Conservation (phyloP, 2,329 filamentous ascomycete genomes). For the Bipolaris cookei region DNA sequence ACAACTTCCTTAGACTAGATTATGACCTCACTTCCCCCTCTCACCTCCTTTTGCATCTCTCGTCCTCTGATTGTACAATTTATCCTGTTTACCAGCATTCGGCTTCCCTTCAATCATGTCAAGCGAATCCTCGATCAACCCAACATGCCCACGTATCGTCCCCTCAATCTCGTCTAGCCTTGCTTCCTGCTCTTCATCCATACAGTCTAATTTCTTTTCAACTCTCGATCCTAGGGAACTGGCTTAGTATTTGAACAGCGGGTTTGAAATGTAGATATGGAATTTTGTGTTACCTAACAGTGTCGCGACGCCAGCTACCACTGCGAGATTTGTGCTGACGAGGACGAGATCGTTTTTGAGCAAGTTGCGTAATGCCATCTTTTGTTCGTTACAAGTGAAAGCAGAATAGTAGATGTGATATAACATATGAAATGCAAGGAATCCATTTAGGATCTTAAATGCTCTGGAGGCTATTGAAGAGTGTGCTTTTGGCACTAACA, state of each 20-base stretch:
- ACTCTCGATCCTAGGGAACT: slow-evolving; percentile 10
- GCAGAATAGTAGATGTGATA: background rate
- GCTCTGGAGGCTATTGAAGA: background rate
- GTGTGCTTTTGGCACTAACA: background rate
- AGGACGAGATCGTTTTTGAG: slow-evolving; percentile 19
- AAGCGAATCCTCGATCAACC: slow-evolving; percentile 54
- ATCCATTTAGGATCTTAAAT: background rate
- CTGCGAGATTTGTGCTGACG: slow-evolving; percentile 15
- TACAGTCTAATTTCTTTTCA: slow-evolving; percentile 42
- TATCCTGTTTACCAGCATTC: slow-evolving; percentile 44
- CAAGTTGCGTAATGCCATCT: slow-evolving; percentile 17
- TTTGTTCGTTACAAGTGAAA: background rate
- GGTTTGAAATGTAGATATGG: background rate
- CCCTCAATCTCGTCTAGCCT: slow-evolving; percentile 57
- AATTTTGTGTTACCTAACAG: slow-evolving; percentile 7
- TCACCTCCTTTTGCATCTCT: slow-evolving; percentile 13
- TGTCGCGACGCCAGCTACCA: slow-evolving; percentile 14
- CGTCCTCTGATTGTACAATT: slow-evolving; percentile 36
- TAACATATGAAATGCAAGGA: background rate
- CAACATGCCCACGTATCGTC: slow-evolving; percentile 55
- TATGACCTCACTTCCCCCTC: background rate
- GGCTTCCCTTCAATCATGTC: slow-evolving; percentile 53
- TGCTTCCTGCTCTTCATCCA: slow-evolving; percentile 56
- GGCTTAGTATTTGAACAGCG: background rate
- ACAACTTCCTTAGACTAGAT: background rate